Evolutionary conservation across 208 protist genomes (phyloP).

Genomic region (Herpetomonas muscarum): DNA sequence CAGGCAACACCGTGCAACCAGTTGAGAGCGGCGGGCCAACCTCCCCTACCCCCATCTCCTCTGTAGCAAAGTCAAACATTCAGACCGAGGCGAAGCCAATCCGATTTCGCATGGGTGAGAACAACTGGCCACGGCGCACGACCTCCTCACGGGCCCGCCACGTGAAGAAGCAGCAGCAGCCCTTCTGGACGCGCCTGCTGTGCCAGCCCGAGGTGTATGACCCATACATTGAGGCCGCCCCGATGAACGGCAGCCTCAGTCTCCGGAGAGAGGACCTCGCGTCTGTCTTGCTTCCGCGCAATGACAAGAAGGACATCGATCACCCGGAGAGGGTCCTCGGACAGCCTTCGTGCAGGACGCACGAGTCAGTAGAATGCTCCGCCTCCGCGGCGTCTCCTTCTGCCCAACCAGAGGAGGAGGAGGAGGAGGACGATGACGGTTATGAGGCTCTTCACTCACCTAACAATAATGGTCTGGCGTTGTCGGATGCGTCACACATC

Average conservation of each 20-base stretch:
- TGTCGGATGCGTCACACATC: background rate
- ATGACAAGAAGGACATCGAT: no score
- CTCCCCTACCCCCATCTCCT: no score
- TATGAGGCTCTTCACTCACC: background rate
- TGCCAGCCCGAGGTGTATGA: slow-evolving; percentile 48
- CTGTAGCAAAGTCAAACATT: no score
- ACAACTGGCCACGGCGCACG: background rate
- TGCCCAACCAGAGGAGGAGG: slow-evolving; percentile 3
- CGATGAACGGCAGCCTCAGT: background rate
- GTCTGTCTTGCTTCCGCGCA: background rate
- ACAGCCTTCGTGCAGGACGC: no score
- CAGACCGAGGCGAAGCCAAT: no score
- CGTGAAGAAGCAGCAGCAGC: background rate
- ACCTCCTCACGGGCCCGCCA: background rate
- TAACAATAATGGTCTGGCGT: background rate
- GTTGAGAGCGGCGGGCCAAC: no score
- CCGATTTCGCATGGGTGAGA: no score
- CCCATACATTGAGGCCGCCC: slow-evolving; percentile 22
- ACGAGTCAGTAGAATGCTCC: no score
- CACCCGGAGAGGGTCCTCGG: no score
- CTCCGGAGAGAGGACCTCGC: background rate
- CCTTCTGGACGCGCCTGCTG: slow-evolving; percentile 40
- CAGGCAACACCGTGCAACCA: no score
- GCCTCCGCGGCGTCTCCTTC: no score
- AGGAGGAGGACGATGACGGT: background rate